Evolutionary conservation across 306 rosid species (phyloP), one percentile per base, ranked within the genome.

Genomic region (Vicia villosa): DNA sequence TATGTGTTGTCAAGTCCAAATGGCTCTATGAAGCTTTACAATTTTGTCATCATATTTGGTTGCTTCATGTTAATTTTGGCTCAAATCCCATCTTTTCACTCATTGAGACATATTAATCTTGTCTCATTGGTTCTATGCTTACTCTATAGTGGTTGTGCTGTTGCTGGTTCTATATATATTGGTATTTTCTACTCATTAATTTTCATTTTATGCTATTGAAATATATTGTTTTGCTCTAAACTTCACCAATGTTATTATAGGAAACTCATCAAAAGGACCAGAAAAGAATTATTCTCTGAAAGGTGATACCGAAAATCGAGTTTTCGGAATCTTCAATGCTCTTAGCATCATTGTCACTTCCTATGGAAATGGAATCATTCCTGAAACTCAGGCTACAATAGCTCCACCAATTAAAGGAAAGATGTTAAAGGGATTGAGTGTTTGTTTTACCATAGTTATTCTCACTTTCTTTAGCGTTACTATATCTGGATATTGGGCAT

Each of bases 341-440:
- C n/a, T n/a, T n/a, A n/a, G n/a, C n/a, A n/a, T n/a, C n/a, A 84
- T 89, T 30, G 95, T 96, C 63, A 90, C 96, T 0, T 68, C 85
- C 10, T 89, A 77, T 21, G 96, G 98, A 56, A 92, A 87, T 34
- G 96, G 95, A 56, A 89, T 89, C 15, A 83, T 89, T 30, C 98
- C 95, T 30, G 96, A 92, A 77, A 92, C 86, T 76, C 96, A 89
- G 96, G 98, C 95, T 41, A 92, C 98, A 52, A 9, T 89, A 28
- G 92, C 92, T 10, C 84, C 96, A 16, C 95, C 92, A 0, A 88
- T 88, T 6, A 86, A 85, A 78, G 96, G 96, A 66, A 89, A 89
- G 82, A 92, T 92, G 98, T 82, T 92, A 77, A 87, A 89, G 79
- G 95, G 86, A 37, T 77, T 89, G 1, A 54, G 77, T 19, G 59